A percentile compares a stretch with the other conserved stretches of the same genome.
phyloP scores from a whole-genome alignment of 2,329 filamentous ascomycete species.

The Verticillium zaregamsianum region DNA sequence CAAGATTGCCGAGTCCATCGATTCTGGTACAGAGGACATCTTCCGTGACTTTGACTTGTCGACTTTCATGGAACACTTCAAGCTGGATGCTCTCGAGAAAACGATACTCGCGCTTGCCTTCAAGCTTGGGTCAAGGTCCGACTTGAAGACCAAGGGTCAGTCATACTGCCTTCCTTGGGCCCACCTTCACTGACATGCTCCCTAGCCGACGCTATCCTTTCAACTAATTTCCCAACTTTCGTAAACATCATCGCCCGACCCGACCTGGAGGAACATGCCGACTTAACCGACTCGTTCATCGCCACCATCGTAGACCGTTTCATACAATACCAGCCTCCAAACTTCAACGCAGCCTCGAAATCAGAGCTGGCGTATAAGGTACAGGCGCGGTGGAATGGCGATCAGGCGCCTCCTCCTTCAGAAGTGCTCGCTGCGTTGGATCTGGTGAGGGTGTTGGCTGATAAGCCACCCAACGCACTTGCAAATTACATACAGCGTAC shows the following conservation, averaged over 20 bases:
- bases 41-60: constrained; percentile 97
- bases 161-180: constrained; percentile 8
- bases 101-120: constrained; percentile 85
- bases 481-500: constrained; percentile 67
- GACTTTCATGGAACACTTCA: constrained; percentile 94
- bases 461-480: constrained; percentile 52
- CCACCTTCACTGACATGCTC: neutral
- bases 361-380: constrained; percentile 65
- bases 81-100: constrained; percentile 83
- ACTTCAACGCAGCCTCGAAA: constrained; percentile 73
- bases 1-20: constrained; percentile 91
- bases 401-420: constrained; percentile 58
- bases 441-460: constrained; percentile 60
- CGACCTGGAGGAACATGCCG: constrained; percentile 59
- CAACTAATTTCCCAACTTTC: constrained; percentile 73
- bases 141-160: constrained; percentile 85
- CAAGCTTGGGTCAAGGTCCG: constrained; percentile 73
- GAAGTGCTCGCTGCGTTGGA: constrained; percentile 68
- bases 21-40: constrained; percentile 84
- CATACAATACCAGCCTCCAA: constrained; percentile 79
- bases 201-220: constrained; percentile 83
- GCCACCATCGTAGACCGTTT: constrained; percentile 81
- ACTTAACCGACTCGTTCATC: constrained; percentile 66
- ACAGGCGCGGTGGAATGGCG: constrained; percentile 62
- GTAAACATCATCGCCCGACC: constrained; percentile 69